Conservation (phyloP, 2,329 filamentous ascomycete genomes). For the Biscogniauxia sp. region DNA sequence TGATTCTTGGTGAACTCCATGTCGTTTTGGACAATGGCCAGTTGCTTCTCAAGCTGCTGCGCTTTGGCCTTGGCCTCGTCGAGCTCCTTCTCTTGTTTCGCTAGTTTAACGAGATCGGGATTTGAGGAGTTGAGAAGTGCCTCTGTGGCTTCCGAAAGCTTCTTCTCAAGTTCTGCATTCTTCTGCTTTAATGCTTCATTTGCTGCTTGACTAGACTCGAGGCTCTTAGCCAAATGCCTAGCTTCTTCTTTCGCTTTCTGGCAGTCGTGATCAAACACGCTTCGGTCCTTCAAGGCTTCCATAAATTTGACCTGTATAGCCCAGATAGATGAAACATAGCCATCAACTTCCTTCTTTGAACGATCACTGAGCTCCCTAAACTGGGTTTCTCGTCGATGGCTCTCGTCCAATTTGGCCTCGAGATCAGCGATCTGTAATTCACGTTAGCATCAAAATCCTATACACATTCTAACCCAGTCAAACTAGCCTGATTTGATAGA, state of each 20-base stretch:
- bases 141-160: constrained; percentile 35
- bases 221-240: constrained; percentile 31
- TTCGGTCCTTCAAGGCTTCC: constrained; percentile 36
- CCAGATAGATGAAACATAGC: constrained; percentile 43
- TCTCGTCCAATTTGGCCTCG: constrained; percentile 35
- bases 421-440: constrained; percentile 36
- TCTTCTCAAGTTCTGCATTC: constrained; percentile 35
- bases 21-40: constrained; percentile 40
- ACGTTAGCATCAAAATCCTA: constrained; percentile 11
- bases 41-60: constrained; percentile 39
- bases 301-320: constrained; percentile 47
- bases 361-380: constrained; percentile 42
- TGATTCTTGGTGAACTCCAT: constrained; percentile 55
- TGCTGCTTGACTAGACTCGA: constrained; percentile 38
- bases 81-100: constrained; percentile 41
- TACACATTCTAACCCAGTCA: not conserved
- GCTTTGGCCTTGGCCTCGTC: constrained; percentile 39
- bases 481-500: constrained; percentile 27
- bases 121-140: constrained; percentile 36
- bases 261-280: constrained; percentile 43
- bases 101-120: constrained; percentile 39
- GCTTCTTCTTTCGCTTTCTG: constrained; percentile 37
- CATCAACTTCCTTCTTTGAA: constrained; percentile 45
- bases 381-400: constrained; percentile 32
- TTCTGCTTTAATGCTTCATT: constrained; percentile 39